Conservation (phyloP, 1,139 yeast species). For the Pichia sp. region DNA sequence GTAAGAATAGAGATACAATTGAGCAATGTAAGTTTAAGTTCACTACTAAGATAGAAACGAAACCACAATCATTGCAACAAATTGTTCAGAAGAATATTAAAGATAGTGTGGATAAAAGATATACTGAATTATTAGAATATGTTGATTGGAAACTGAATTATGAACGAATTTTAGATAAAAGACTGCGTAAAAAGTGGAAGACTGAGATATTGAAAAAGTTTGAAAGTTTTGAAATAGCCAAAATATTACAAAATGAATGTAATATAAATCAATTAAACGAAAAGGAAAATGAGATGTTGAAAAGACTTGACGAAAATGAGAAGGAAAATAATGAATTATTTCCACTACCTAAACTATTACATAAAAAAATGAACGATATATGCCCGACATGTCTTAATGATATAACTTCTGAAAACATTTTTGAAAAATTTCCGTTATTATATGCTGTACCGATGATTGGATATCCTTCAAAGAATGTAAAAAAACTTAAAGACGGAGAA, state of each 20-base stretch:
- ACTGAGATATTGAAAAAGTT: constrained; percentile 18
- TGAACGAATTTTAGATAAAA: constrained; percentile 7
- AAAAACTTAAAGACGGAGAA: neutral
- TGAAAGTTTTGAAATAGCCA: constrained; percentile 22
- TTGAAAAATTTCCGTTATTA: neutral
- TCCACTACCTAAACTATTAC: constrained; percentile 7
- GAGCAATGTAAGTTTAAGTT: constrained; percentile 26
- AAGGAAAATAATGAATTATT: neutral
- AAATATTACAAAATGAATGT: constrained; percentile 2
- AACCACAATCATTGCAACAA: constrained; percentile 28
- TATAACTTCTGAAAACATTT: neutral
- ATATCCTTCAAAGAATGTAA: neutral
- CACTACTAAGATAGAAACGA: constrained; percentile 24
- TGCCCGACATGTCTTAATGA: constrained; percentile 10
- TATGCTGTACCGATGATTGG: constrained; percentile 11
- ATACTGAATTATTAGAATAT: constrained; percentile 4
- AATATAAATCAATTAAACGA: neutral
- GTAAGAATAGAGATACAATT: no score
- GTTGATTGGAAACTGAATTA: constrained; percentile 9
- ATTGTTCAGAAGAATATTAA: constrained; percentile 13
- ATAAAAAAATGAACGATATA: constrained; percentile 2
- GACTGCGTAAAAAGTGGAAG: constrained; percentile 9
- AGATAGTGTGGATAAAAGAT: neutral
- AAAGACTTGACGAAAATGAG: neutral
- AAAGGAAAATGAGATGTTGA: neutral